Percentiles rank a stretch among this genome's conserved stretches.
Conservation (phyloP, 306 rosid species). For the Argentina anserina region DNA sequence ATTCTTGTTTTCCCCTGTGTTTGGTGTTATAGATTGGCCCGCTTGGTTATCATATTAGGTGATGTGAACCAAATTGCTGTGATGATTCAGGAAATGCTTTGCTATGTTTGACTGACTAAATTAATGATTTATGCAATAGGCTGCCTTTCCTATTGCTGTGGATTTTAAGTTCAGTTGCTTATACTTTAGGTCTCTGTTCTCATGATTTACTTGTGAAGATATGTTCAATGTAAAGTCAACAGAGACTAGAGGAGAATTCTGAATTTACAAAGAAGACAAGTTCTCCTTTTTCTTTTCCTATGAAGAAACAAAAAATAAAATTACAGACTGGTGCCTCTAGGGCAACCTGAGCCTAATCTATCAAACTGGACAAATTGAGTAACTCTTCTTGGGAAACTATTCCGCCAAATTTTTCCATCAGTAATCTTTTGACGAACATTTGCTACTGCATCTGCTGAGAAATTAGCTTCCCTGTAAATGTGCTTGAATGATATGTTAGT, state of each 20-base stretch:
- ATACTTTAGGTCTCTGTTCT: neutral
- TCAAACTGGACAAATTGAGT: no score
- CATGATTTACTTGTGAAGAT: neutral
- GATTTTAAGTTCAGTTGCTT: neutral
- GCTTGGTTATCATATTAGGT: neutral
- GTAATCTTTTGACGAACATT: no score
- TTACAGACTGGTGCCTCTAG: no score
- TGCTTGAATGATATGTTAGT: no score
- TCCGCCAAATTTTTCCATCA: no score
- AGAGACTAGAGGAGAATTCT: neutral
- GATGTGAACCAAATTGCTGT: neutral
- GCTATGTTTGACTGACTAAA: neutral
- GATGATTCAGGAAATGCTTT: neutral
- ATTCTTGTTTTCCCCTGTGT: neutral
- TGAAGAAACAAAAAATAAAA: no score
- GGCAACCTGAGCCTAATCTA: conserved; percentile 25
- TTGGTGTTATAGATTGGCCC: neutral
- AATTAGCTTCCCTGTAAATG: no score
- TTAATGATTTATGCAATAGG: neutral
- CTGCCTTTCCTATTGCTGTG: neutral
- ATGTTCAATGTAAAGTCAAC: neutral
- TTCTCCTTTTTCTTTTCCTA: no score
- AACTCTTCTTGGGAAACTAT: no score
- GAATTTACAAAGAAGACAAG: neutral
- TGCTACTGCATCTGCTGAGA: no score